These are phyloP conservation scores for Trichosporon faecale DNA, from an alignment of 1,284 basidiomycete genomes.

Conservation along the genomic window DNA sequence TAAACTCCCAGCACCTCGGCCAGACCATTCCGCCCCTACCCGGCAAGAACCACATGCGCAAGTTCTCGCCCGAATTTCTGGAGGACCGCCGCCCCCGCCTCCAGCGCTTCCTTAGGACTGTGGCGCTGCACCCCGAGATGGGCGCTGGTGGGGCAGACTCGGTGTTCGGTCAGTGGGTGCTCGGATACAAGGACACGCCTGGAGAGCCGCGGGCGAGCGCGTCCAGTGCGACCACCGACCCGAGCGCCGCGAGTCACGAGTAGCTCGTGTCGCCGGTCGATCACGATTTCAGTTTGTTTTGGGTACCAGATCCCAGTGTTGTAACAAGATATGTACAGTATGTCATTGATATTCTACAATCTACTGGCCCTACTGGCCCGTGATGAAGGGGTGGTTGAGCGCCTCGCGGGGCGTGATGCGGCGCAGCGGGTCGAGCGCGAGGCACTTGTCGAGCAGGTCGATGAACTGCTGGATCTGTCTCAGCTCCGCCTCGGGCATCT, in stretches of 20 bases:
- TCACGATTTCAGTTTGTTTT: background rate
- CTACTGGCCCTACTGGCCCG: slow-evolving; percentile 20
- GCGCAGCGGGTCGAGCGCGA: slow-evolving; percentile 82
- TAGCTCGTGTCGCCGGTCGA: background rate
- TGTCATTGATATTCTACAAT: background rate
- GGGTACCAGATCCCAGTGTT: background rate
- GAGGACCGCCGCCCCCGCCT: slow-evolving; percentile 41
- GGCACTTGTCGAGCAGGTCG: slow-evolving; percentile 87
- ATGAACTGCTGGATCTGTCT: slow-evolving; percentile 79
- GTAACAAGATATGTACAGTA: slow-evolving; percentile 1
- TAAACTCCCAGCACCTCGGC: slow-evolving; percentile 30
- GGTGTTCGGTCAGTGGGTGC: slow-evolving; percentile 40
- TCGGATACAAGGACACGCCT: slow-evolving; percentile 14
- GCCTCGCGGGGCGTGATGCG: slow-evolving; percentile 85
- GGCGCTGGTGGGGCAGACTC: slow-evolving; percentile 36
- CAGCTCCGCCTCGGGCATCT: slow-evolving; percentile 82
- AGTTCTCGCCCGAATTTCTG: slow-evolving; percentile 44
- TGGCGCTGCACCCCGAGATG: slow-evolving; percentile 49
- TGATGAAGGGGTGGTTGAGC: slow-evolving; percentile 77
- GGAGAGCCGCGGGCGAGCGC: background rate
- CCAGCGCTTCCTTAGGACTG: slow-evolving; percentile 43
- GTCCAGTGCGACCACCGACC: background rate
- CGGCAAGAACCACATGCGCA: slow-evolving; percentile 48
- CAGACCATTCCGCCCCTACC: slow-evolving; percentile 41
- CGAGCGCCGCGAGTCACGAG: background rate